Evolutionary conservation across 1,284 basidiomycete genomes (phyloP), one percentile per base, ranked within the genome.

Genomic region (Anthracocystis walkeri): DNA sequence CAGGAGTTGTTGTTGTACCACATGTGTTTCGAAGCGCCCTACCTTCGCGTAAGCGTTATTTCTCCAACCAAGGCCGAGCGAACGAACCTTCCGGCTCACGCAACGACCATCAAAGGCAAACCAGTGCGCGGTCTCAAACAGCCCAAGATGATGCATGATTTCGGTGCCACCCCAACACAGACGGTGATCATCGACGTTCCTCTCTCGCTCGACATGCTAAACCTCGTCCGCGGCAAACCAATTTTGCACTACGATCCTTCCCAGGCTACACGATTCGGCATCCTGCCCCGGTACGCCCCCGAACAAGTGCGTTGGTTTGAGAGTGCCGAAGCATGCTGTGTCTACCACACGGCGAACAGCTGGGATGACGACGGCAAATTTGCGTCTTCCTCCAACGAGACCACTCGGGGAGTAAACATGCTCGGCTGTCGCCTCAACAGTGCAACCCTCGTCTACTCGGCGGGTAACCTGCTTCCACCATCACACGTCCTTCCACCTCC

Each of bases 291-390:
- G 0, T 80, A 86, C 45, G 74, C 80, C 12, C 82, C 85, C 0
- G 78, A 80, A 12, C 45, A 69, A 20, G 82, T 87, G 0, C 76
- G 79, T 6, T 86, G 87, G 78, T 87, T 86, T 68, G 83, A 82
- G 45, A 85, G 85, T 52, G 55, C 77, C 5, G 84, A 87, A 50
- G 85, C 87, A 0, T 87, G 87, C 60, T 84, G 87, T 64, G 87
- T 88, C 49, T 88, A 88, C 73, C 88, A 88, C 78, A 87, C 87
- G 2, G 88, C 87, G 42, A 88, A 87, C 61, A 85, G 87, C 18
- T 88, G 87, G 87, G 85, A 87, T 70, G 66, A 75, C 44, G 68
- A 71, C 23, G 55, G 59, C 63, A 65, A 58, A 31, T 50, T 59
- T 27, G 86, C 86, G 41, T 55, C 73, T 4, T 10, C 16, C 29